Percentiles rank a stretch among this genome's conserved stretches.
These are phyloP conservation scores for Earliella scabrosa DNA, from an alignment of 1,284 basidiomycete genomes.

Conservation along the genomic window DNA sequence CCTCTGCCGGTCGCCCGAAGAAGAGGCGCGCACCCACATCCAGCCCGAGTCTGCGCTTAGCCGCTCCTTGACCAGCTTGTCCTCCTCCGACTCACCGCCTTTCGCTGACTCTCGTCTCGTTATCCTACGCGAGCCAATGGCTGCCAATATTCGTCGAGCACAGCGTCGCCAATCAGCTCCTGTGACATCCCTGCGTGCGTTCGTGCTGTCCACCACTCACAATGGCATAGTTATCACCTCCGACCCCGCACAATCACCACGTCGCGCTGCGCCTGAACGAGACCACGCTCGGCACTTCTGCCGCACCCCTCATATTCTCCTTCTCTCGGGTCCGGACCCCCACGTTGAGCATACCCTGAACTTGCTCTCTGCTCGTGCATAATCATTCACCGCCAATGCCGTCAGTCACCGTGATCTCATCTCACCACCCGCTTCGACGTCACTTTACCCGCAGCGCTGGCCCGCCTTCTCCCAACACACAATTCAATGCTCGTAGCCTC, in stretches of 20 bases:
- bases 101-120: too few species aligned
- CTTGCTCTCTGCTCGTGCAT: too few species aligned
- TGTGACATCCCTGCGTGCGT: too few species aligned
- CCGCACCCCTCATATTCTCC: background rate
- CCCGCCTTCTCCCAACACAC: background rate
- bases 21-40: slow-evolving; percentile 9
- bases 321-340: background rate
- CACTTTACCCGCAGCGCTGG: background rate
- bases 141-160: too few species aligned
- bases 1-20: slow-evolving; percentile 16
- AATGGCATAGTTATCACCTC: too few species aligned
- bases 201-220: too few species aligned
- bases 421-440: background rate
- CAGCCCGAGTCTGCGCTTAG: slow-evolving; percentile 1
- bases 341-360: background rate
- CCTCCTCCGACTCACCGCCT: too few species aligned
- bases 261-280: background rate
- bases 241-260: background rate
- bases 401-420: background rate
- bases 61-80: too few species aligned
- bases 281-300: background rate
- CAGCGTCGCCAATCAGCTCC: too few species aligned
- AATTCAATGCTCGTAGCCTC: background rate
- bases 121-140: too few species aligned
- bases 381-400: background rate